Evolutionary conservation across 2,329 filamentous ascomycete genomes (phyloP).

Genomic region (Cladophialophora exuberans): DNA sequence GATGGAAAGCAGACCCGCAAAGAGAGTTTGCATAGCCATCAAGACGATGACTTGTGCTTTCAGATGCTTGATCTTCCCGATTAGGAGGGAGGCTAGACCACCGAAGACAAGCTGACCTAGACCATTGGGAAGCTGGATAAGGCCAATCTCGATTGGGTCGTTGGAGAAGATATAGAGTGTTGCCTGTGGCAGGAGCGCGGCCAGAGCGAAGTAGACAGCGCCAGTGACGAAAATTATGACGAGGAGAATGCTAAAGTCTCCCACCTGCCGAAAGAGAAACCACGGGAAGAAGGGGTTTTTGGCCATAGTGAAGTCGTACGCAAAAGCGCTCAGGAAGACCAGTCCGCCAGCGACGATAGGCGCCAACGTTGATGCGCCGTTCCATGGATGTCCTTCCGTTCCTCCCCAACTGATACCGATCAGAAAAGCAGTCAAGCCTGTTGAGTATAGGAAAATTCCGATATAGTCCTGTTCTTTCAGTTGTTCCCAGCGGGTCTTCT

Average conservation of each 20-base stretch:
- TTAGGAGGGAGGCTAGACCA: slow-evolving; percentile 7
- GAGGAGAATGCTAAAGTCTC: slow-evolving; percentile 39
- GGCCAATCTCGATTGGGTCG: slow-evolving; percentile 44
- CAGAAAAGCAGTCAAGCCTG: slow-evolving; percentile 47
- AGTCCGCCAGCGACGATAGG: slow-evolving; percentile 44
- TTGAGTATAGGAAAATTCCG: slow-evolving; percentile 48
- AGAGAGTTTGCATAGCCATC: slow-evolving; percentile 32
- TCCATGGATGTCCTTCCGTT: slow-evolving; percentile 45
- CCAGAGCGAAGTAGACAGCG: slow-evolving; percentile 52
- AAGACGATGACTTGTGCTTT: slow-evolving; percentile 24
- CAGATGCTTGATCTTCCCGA: slow-evolving; percentile 19
- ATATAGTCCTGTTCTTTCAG: slow-evolving; percentile 51
- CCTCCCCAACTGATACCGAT: slow-evolving; percentile 51
- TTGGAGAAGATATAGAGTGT: slow-evolving; percentile 47
- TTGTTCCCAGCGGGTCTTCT: slow-evolving; percentile 40
- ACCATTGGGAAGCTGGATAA: slow-evolving; percentile 39
- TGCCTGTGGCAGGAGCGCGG: slow-evolving; percentile 51
- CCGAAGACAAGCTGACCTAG: slow-evolving; percentile 15
- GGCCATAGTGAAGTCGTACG: slow-evolving; percentile 45
- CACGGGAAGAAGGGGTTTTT: slow-evolving; percentile 49
- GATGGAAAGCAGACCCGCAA: slow-evolving; percentile 24
- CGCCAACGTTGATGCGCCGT: slow-evolving; percentile 40
- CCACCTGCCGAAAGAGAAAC: slow-evolving; percentile 45
- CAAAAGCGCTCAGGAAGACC: slow-evolving; percentile 41
- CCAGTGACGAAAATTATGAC: slow-evolving; percentile 44